phyloP scores from a whole-genome alignment of 805 yeast genomes.

The Saturnispora saitoi region DNA sequence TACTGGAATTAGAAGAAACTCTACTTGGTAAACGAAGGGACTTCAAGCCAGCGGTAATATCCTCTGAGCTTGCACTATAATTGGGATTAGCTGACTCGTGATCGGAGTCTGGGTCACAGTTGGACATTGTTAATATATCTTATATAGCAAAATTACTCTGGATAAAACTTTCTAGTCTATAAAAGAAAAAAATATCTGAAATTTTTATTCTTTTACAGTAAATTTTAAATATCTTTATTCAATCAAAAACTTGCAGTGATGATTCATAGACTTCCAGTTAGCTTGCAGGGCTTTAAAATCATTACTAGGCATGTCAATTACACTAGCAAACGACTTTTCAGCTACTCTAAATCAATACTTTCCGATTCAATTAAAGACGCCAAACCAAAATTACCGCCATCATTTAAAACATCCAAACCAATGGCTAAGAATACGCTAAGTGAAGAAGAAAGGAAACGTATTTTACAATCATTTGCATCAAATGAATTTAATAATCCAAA shows the following conservation, averaged over 20 bases:
- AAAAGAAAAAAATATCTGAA: background rate
- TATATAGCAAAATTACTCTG: background rate
- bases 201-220: background rate
- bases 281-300: background rate
- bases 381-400: slow-evolving; percentile 14
- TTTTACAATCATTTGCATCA: slow-evolving; percentile 4
- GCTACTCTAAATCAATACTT: background rate
- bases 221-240: background rate
- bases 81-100: slow-evolving; percentile 5
- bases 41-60: slow-evolving; percentile 3
- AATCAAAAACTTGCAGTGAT: background rate
- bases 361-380: background rate
- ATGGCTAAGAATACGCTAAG: slow-evolving; percentile 11
- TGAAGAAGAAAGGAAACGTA: slow-evolving; percentile 7
- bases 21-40: slow-evolving; percentile 6
- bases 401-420: slow-evolving; percentile 17
- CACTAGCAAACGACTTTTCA: background rate
- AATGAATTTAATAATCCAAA: background rate
- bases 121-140: slow-evolving; percentile 1
- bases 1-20: slow-evolving; percentile 4
- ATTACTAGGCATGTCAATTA: background rate
- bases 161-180: background rate
- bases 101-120: background rate
- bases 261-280: background rate
- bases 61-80: slow-evolving; percentile 1